A percentile compares a stretch with the other conserved stretches of the same genome.
phyloP scores from a whole-genome alignment of 1,139 yeast genomes.

The Pichia sp. region DNA sequence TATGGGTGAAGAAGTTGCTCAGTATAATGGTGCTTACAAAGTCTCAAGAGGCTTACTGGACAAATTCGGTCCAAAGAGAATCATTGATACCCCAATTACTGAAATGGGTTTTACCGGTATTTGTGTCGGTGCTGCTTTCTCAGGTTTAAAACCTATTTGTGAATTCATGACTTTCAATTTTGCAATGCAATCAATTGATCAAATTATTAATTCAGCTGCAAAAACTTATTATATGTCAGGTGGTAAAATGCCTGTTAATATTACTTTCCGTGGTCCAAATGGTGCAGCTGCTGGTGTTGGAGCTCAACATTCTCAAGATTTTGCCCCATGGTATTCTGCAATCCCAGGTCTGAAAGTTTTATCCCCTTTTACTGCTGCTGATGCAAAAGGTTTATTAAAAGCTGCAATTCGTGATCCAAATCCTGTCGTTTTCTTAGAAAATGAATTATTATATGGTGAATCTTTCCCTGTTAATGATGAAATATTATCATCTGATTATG shows the following conservation, averaged over 20 bases:
- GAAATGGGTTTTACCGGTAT: slow-evolving; percentile 99
- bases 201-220: slow-evolving; percentile 96
- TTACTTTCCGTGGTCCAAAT: slow-evolving; percentile 98
- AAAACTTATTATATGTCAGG: slow-evolving; percentile 99
- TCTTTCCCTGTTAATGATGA: slow-evolving; percentile 86
- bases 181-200: slow-evolving; percentile 99
- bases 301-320: slow-evolving; percentile 99
- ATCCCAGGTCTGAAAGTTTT: slow-evolving; percentile 97
- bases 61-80: slow-evolving; percentile 94
- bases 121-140: slow-evolving; percentile 95
- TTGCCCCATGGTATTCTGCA: slow-evolving; percentile 95
- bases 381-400: slow-evolving; percentile 90
- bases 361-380: slow-evolving; percentile 94
- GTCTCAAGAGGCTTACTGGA: slow-evolving; percentile 93
- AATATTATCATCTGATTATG: slow-evolving; percentile 79
- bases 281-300: slow-evolving; percentile 99
- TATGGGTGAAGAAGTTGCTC: slow-evolving; percentile 99
- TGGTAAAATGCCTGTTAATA: slow-evolving; percentile 95
- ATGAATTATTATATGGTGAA: slow-evolving; percentile 92
- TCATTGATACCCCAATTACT: slow-evolving; percentile 96
- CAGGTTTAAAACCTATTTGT: slow-evolving; percentile 94
- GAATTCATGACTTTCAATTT: slow-evolving; percentile 99
- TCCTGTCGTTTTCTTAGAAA: slow-evolving; percentile 93
- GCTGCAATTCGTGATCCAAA: slow-evolving; percentile 98
- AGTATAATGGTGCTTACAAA: slow-evolving; percentile 98